Evolutionary conservation across 345 rosid genomes (phyloP).

Genomic region (Citrus medica): DNA sequence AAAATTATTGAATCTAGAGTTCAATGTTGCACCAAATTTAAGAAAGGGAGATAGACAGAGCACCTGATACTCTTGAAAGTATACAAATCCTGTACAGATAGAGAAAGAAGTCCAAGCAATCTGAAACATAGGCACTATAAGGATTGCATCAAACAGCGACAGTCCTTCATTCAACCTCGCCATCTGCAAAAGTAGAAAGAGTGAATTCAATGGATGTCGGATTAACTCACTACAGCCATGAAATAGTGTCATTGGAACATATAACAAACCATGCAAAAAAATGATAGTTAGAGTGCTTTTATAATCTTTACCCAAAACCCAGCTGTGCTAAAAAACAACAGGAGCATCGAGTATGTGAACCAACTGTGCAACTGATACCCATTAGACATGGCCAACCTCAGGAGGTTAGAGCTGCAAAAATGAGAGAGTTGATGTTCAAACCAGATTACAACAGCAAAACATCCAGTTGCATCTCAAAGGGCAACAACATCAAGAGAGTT

Average conservation of each 20-base stretch:
- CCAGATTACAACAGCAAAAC: conserved; percentile 6
- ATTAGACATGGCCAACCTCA: conserved; percentile 89
- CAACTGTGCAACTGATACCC: conserved; percentile 87
- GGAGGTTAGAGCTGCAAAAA: conserved; percentile 81
- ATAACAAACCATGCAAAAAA: conserved; percentile 10
- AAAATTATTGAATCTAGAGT: neutral
- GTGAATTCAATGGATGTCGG: conserved; percentile 8
- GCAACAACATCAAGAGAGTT: neutral
- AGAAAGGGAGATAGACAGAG: conserved; percentile 14
- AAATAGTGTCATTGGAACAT: neutral
- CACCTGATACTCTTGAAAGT: conserved; percentile 99
- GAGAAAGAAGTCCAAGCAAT: conserved; percentile 99
- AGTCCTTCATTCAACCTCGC: conserved; percentile 94
- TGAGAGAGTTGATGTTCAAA: conserved; percentile 16
- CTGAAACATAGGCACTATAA: conserved; percentile 99
- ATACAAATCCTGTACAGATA: conserved; percentile 94
- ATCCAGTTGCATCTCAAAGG: conserved; percentile 1
- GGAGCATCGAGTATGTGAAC: conserved; percentile 98
- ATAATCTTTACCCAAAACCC: conserved; percentile 85
- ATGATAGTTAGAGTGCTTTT: neutral
- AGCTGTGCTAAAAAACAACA: conserved; percentile 93
- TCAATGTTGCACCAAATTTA: neutral
- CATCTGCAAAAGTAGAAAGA: conserved; percentile 54
- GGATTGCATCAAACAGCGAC: conserved; percentile 87
- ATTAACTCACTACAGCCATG: conserved; percentile 10